phyloP scores from a whole-genome alignment of 2,329 filamentous ascomycete species.

The Amylocarpus encephaloides region DNA sequence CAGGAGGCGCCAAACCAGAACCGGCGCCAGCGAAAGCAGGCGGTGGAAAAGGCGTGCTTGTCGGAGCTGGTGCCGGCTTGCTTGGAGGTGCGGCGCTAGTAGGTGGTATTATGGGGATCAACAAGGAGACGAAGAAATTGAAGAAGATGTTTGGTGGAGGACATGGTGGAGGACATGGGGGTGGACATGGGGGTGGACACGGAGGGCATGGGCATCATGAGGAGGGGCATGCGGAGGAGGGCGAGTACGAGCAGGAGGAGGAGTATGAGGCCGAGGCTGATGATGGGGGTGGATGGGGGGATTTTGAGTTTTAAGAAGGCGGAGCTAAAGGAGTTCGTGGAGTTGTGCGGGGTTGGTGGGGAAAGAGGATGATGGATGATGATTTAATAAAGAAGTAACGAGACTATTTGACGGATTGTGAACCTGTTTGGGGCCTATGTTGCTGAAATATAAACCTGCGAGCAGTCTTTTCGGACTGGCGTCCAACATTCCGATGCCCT shows the following conservation, averaged over 20 bases:
- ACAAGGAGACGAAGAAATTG: conserved; percentile 2
- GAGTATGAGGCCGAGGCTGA: not conserved
- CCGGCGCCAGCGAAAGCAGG: not conserved
- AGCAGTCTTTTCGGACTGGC: too few relatives aligned
- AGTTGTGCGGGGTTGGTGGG: too few relatives aligned
- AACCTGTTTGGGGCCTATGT: too few relatives aligned
- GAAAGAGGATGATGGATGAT: too few relatives aligned
- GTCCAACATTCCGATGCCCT: too few relatives aligned
- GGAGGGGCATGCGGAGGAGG: not conserved
- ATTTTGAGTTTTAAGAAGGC: not conserved
- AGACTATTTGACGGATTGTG: too few relatives aligned
- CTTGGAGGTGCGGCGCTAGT: conserved; percentile 2
- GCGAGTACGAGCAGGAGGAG: not conserved
- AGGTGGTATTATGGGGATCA: not conserved
- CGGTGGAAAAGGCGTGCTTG: not conserved
- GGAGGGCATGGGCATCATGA: not conserved
- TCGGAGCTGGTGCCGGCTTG: conserved; percentile 2
- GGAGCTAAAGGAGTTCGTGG: too few relatives aligned
- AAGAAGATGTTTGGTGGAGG: not conserved
- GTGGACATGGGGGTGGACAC: not conserved
- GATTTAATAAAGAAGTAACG: too few relatives aligned
- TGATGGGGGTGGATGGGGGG: conserved; percentile 1
- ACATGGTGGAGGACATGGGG: not conserved
- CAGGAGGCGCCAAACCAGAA: conserved; percentile 1
- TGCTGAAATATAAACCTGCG: too few relatives aligned